These are phyloP conservation scores for Hirsutella rhossiliensis DNA, from an alignment of 2,329 filamentous ascomycete species.

Conservation along the genomic window DNA sequence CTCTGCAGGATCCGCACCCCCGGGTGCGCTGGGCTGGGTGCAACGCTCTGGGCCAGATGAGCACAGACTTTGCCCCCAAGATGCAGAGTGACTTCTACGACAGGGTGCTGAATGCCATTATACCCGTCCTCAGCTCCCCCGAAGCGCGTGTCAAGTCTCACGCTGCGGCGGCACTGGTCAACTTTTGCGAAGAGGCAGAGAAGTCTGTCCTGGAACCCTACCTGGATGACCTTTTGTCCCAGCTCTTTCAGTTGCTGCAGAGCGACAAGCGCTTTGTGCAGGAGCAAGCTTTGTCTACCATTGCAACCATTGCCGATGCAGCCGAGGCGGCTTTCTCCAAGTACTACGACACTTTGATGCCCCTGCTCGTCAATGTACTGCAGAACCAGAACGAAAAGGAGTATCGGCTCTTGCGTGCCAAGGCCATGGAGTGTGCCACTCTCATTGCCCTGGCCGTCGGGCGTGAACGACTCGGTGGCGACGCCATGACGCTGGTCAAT, in stretches of 20 bases:
- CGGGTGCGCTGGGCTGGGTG: slow-evolving; percentile 95
- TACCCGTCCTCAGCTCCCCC: slow-evolving; percentile 79
- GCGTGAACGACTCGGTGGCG: slow-evolving; percentile 77
- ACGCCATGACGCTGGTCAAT: slow-evolving; percentile 79
- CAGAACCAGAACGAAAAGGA: slow-evolving; percentile 89
- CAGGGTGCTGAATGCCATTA: slow-evolving; percentile 76
- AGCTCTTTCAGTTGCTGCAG: slow-evolving; percentile 77
- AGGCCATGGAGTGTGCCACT: slow-evolving; percentile 98
- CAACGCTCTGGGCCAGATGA: slow-evolving; percentile 99
- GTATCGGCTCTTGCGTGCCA: slow-evolving; percentile 78
- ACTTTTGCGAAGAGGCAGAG: slow-evolving; percentile 98
- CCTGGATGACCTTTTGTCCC: slow-evolving; percentile 73
- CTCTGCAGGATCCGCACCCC: slow-evolving; percentile 78
- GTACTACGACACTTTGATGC: slow-evolving; percentile 96
- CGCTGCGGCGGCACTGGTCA: slow-evolving; percentile 92
- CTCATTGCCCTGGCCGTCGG: slow-evolving; percentile 91
- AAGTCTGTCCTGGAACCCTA: slow-evolving; percentile 87
- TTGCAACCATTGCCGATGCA: slow-evolving; percentile 97
- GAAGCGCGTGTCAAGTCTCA: slow-evolving; percentile 95
- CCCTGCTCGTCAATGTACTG: slow-evolving; percentile 79
- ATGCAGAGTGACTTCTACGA: slow-evolving; percentile 97
- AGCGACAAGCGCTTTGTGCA: slow-evolving; percentile 94
- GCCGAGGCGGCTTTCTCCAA: slow-evolving; percentile 89
- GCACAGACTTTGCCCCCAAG: slow-evolving; percentile 92
- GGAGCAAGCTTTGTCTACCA: slow-evolving; percentile 93